Evolutionary conservation across 352 stramenopile genomes (phyloP), one percentile per base, ranked within the genome.

Genomic region (Phytophthora ohioensis): DNA sequence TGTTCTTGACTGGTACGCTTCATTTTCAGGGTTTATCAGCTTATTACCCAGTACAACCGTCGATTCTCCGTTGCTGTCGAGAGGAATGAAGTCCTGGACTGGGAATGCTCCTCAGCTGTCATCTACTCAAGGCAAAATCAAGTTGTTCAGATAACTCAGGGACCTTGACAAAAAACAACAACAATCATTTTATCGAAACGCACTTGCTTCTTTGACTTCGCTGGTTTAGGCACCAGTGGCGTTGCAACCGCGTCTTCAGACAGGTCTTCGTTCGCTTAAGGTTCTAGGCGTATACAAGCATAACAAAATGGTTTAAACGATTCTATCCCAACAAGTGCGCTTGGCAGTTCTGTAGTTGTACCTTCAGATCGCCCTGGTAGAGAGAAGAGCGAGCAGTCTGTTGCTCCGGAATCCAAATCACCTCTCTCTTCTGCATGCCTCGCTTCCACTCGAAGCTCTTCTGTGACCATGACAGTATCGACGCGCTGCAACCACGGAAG

Each of bases 31-130:
- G 13, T 45, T 43, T 27, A 35, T 13, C 5, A 57, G 49, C 10
- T 51, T 21, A 42, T 62, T 66, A 10, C 27, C 34, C 13, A 31
- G 27, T 35, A 36, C 13, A 32, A 6, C 46, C 31, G 4, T 21
- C 2, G 49, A 35, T 45, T 59, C 51, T 30, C 38, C 42, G 5
- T 67, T 46, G 5, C 7, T 13, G n/a, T 64, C 38, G 1, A 83
- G 46, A 35, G 81, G 78, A 38, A 94, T 93, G 52, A 90, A 94
- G 12, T 91, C 82, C 46, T 94, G 87, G 2, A 93, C 71, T 0
- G 87, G 87, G 31, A 91, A 94, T 8, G 79, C 77, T 88, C 82
- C 51, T 91, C 79, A 0, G 75, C 75, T 43, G 67, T 76, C 49
- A 90, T 80, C 73, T 85, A n/a, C 9, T 10, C 11, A 52, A 10